Evolutionary conservation across 441 rosid genomes (phyloP).

Genomic region (Mallotus japonicus): DNA sequence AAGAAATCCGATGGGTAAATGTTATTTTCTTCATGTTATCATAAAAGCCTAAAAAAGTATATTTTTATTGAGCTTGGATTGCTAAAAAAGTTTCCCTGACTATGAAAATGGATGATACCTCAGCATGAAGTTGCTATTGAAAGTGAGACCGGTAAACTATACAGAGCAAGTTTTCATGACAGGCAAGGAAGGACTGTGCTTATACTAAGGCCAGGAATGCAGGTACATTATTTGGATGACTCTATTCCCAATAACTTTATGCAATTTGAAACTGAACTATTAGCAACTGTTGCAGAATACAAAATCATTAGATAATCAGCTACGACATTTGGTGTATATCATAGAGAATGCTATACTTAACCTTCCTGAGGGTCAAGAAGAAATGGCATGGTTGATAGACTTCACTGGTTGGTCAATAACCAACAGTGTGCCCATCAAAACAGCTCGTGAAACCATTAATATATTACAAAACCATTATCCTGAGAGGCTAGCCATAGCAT

Average conservation of each 20-base stretch:
- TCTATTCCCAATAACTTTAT: conserved; percentile 6
- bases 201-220: conserved; percentile 83
- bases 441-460: conserved; percentile 70
- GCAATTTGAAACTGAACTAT: conserved; percentile 6
- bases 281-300: conserved; percentile 63
- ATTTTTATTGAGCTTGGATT: background rate
- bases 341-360: conserved; percentile 88
- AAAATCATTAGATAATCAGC: conserved; percentile 56
- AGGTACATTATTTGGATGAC: conserved; percentile 43
- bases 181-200: conserved; percentile 80
- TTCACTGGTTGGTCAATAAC: conserved; percentile 80
- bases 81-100: conserved; percentile 13
- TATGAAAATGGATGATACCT: conserved; percentile 19
- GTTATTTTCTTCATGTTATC: background rate
- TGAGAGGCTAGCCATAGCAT: conserved; percentile 90
- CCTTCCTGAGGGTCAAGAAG: conserved; percentile 90
- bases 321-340: conserved; percentile 81
- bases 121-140: conserved; percentile 76
- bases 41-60: background rate
- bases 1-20: conserved; percentile 82
- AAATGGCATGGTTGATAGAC: conserved; percentile 95
- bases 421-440: conserved; percentile 66
- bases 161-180: conserved; percentile 83
- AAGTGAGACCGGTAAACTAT: conserved; percentile 92
- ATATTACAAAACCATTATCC: conserved; percentile 91